Evolutionary conservation across 352 stramenopile species (phyloP), one percentile per base, ranked within the genome.

Genomic region (Pythium insidiosum): DNA sequence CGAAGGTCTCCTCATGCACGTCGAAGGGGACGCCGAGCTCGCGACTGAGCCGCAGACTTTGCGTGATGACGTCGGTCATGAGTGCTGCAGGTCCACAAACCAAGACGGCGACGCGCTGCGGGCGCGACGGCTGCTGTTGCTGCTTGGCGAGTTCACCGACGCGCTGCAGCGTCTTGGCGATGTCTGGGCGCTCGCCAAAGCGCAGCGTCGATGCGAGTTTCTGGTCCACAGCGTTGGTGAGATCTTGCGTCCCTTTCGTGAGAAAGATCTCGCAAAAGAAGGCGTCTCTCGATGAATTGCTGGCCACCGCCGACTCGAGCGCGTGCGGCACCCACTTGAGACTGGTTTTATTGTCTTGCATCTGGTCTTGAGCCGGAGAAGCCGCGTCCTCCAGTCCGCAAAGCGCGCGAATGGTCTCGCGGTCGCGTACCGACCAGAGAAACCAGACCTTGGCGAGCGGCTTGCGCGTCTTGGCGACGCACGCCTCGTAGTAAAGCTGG

Each of bases 181-280:
- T 47, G 20, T 72, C 57, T 0, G 60, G 65, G 10, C 68, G 68
- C 9, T 48, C 37, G 34, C 62, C n/a, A n/a, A n/a, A 63, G 5
- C 43, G 49, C 28, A 74, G 31, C 23, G 29, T 56, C 20, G 43
- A 25, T 0, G 35, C 18, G 5, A 68, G 45, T 22, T 56, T 26
- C 13, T 50, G 57, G 12, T 73, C 50, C n/a, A 68, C 29, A 1
- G 47, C 37, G 10, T 56, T 19, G 25, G 67, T 56, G 1, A 69
- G 19, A 18, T 76, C 62, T 7, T 38, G 52, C 5, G 61, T 40
- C 11, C 38, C 38, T 9, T 50, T 57, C 3, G 59, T 73, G 16
- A 80, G 16, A 31, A 61, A 66, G 33, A 80, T 38, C 4, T 77
- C 59, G 13, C 49, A 61, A 10, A 45, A 56, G 38, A 80, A 80